Conservation (phyloP, 2,329 filamentous ascomycete genomes). For the Diaporthe ampelina region DNA sequence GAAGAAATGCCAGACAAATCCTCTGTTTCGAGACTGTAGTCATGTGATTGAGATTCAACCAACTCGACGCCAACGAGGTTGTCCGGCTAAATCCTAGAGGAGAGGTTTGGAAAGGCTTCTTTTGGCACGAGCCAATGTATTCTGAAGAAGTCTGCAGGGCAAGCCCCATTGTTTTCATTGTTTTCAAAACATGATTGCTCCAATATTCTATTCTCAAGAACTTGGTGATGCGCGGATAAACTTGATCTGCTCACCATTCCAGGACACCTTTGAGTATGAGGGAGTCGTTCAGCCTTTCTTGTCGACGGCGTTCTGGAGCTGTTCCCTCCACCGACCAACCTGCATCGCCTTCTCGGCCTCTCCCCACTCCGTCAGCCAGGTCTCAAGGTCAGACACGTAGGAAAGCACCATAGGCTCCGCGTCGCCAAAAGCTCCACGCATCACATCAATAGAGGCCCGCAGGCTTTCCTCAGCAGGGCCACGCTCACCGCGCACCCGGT, state of each 20-base stretch:
- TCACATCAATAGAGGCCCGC: conserved; percentile 6
- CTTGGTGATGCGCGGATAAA: no score
- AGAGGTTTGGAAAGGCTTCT: background rate
- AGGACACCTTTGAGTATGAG: background rate
- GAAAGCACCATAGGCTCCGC: conserved; percentile 16
- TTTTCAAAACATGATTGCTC: background rate
- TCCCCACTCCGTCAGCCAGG: conserved; percentile 7
- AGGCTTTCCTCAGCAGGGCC: background rate
- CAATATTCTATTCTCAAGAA: background rate
- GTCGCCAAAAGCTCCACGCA: background rate
- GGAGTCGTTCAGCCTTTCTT: background rate
- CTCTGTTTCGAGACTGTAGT: background rate
- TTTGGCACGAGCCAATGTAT: background rate
- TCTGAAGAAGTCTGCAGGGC: no score
- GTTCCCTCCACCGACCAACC: background rate
- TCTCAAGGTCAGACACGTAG: conserved; percentile 1
- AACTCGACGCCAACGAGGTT: no score
- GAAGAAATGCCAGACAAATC: background rate
- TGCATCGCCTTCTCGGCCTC: background rate
- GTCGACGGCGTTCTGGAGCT: background rate
- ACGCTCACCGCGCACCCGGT: conserved; percentile 1
- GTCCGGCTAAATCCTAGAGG: background rate
- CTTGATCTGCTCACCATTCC: no score
- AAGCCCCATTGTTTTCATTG: no score
- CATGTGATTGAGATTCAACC: background rate